Percentiles rank a stretch among this genome's conserved stretches.
Conservation (phyloP, 2,329 filamentous ascomycete genomes). For the Aspergillus uvarum region DNA sequence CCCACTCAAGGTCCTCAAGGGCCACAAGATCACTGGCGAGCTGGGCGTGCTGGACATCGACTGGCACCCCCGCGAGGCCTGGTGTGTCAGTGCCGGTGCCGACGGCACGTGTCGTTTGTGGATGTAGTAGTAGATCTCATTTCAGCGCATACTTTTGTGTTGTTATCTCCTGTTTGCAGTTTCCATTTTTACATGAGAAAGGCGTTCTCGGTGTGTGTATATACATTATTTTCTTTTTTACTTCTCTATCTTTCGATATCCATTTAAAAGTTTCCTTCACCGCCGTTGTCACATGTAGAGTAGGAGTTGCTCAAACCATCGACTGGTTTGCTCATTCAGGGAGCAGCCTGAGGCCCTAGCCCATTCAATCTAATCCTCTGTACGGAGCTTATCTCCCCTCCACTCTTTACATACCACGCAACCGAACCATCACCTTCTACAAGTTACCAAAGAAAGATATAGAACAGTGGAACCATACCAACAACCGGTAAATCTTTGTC, state of each 20-base stretch:
- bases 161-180: slow-evolving; percentile 15
- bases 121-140: slow-evolving; percentile 53
- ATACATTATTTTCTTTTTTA: slow-evolving; percentile 16
- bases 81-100: slow-evolving; percentile 90
- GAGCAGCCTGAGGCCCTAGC: no score
- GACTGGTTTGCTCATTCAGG: no score
- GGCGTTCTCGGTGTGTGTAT: slow-evolving; percentile 30
- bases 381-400: no score
- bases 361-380: no score
- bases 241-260: slow-evolving; percentile 23
- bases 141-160: slow-evolving; percentile 24
- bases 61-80: slow-evolving; percentile 93
- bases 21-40: slow-evolving; percentile 81
- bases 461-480: neutral
- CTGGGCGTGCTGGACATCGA: slow-evolving; percentile 91
- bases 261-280: slow-evolving; percentile 27
- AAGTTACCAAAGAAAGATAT: no score
- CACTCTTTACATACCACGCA: no score
- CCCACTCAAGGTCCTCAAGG: slow-evolving; percentile 87
- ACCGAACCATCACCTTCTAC: no score
- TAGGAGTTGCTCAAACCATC: no score
- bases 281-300: neutral
- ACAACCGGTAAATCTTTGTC: neutral
- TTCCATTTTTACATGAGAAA: slow-evolving; percentile 17
- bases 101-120: slow-evolving; percentile 91